Conservation (phyloP, 768 basidiomycete genomes). For the Galerina marginata region DNA sequence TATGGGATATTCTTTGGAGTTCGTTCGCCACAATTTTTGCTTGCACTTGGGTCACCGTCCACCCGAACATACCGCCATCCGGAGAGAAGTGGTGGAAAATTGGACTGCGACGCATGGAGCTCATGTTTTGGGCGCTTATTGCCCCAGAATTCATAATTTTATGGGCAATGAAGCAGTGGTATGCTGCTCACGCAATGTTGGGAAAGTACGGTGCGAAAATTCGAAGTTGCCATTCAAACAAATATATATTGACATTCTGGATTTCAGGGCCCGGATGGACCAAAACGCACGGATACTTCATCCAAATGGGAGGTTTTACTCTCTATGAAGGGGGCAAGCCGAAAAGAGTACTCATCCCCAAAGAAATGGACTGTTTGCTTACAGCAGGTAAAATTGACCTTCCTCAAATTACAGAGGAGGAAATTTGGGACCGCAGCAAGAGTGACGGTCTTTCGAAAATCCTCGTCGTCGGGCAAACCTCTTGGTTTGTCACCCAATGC, state of each 20-base stretch:
- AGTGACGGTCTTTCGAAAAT: too few relatives aligned
- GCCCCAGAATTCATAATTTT: constrained; percentile 1
- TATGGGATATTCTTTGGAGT: not conserved
- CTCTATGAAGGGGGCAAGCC: not conserved
- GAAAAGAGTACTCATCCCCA: not conserved
- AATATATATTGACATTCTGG: too few relatives aligned
- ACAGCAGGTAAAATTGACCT: too few relatives aligned
- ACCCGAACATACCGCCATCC: constrained; percentile 1
- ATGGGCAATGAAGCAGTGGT: constrained; percentile 3
- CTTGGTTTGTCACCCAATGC: too few relatives aligned
- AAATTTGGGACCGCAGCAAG: too few relatives aligned
- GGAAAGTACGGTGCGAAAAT: too few relatives aligned
- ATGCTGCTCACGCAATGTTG: not conserved
- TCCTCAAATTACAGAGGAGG: too few relatives aligned
- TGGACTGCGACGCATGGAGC: not conserved
- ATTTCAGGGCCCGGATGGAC: too few relatives aligned
- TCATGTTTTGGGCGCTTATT: not conserved
- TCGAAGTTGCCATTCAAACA: too few relatives aligned
- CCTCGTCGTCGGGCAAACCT: too few relatives aligned
- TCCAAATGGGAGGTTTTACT: not conserved
- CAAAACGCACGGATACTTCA: too few relatives aligned
- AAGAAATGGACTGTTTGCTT: not conserved
- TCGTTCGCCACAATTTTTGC: not conserved
- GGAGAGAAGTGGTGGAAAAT: not conserved
- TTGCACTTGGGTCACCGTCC: not conserved